Evolutionary conservation across 495 filamentous ascomycete genomes (phyloP).

Genomic region (Thozetella sp.): DNA sequence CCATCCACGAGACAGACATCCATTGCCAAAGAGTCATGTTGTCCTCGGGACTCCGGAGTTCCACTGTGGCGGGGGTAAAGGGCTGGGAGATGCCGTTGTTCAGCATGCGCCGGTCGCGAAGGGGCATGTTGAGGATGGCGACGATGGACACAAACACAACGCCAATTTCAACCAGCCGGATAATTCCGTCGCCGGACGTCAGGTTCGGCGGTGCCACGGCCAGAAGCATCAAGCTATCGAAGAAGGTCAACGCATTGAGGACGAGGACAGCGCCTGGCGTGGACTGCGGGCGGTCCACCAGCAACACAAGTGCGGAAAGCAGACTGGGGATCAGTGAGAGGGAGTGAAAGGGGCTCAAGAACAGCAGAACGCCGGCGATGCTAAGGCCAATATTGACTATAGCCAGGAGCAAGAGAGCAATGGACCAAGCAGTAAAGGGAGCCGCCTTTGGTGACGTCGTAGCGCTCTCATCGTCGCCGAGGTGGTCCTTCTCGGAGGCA

Average conservation of each 20-base stretch:
- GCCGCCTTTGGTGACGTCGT: not conserved
- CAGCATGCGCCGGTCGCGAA: constrained; percentile 62
- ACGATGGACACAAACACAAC: constrained; percentile 33
- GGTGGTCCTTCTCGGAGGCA: constrained; percentile 14
- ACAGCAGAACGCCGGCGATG: constrained; percentile 9
- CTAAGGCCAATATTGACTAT: constrained; percentile 7
- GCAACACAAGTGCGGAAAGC: constrained; percentile 18
- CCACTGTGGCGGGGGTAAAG: constrained; percentile 55
- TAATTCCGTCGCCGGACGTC: constrained; percentile 4
- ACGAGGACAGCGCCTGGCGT: constrained; percentile 21
- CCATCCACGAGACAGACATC: constrained; percentile 83
- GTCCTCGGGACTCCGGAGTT: constrained; percentile 80
- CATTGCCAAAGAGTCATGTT: constrained; percentile 79
- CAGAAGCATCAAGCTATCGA: constrained; percentile 13
- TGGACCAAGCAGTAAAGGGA: constrained; percentile 18
- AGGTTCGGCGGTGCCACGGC: constrained; percentile 10
- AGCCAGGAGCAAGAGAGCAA: constrained; percentile 15
- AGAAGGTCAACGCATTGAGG: constrained; percentile 16
- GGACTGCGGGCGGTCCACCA: constrained; percentile 22
- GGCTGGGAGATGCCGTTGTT: constrained; percentile 62
- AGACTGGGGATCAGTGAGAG: constrained; percentile 7
- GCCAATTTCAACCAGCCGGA: constrained; percentile 10
- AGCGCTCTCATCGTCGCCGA: not conserved
- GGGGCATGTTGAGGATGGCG: constrained; percentile 69
- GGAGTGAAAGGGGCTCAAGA: constrained; percentile 10